phyloP scores from a whole-genome alignment of 2,329 filamentous ascomycete genomes.

The Penicillium sp. region DNA sequence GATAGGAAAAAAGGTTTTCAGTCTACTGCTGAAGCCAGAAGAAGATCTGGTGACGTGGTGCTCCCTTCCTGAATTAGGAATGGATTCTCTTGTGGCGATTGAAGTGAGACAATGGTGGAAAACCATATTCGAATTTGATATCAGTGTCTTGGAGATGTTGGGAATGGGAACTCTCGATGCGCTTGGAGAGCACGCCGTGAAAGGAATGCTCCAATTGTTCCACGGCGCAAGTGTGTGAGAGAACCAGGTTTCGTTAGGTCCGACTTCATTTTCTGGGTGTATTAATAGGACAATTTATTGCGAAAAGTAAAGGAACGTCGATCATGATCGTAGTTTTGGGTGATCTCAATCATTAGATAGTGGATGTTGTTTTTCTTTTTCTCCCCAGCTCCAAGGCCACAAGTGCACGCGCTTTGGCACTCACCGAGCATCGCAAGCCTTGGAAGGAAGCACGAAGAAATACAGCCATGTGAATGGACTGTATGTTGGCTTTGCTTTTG shows the following conservation, averaged over 20 bases:
- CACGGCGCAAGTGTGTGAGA: constrained; percentile 7
- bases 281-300: too few relatives aligned
- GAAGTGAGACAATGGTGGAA: constrained; percentile 35
- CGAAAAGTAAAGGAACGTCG: too few relatives aligned
- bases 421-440: too few relatives aligned
- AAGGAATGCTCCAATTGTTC: constrained; percentile 12
- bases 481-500: too few relatives aligned
- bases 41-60: constrained; percentile 25
- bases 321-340: too few relatives aligned
- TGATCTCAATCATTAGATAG: too few relatives aligned
- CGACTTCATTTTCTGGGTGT: too few relatives aligned
- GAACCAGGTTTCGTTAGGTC: background rate
- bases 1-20: constrained; percentile 26
- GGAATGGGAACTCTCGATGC: constrained; percentile 17
- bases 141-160: constrained; percentile 32
- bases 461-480: too few relatives aligned
- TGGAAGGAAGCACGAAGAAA: too few relatives aligned
- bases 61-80: constrained; percentile 25
- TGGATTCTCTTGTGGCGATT: constrained; percentile 36
- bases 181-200: constrained; percentile 17
- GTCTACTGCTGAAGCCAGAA: constrained; percentile 20
- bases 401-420: too few relatives aligned
- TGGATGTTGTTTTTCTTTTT: too few relatives aligned
- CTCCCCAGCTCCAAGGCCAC: too few relatives aligned
- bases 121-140: constrained; percentile 23